Evolutionary conservation across 2,329 filamentous ascomycete genomes (phyloP), one percentile per base, ranked within the genome.

Genomic region (Fusarium sp.): DNA sequence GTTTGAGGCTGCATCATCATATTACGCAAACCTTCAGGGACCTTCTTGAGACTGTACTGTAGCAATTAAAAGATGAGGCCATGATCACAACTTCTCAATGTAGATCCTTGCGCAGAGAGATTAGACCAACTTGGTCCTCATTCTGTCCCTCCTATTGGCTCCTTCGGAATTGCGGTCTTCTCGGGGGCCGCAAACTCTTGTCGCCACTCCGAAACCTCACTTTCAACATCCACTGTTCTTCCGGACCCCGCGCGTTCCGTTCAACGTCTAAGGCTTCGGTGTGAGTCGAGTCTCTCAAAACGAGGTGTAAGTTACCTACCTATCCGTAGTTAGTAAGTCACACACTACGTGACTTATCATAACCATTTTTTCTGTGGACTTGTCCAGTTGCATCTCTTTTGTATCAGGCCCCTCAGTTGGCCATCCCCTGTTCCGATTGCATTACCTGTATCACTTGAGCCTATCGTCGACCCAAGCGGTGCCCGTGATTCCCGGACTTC

Each of bases 211-310:
- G 21, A 13, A 24, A 26, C 16, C 21, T 33, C 16, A 35, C 20
- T 8, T n/a, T 13, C 15, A 61, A 54, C 53, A 38, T 46, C 18
- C 21, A 16, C 24, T 13, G 16, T 39, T 48, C 24, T 44, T 37
- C n/a, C 68, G 72, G 72, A 67, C 33, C 66, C 68, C 70, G 72
- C 72, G 70, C 66, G 70, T 67, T 44, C 72, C 68, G 54, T 48
- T 53, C 23, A 53, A 44, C 26, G 18, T 24, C 7, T 8, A 10
- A 26, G 41, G 16, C 31, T 61, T 37, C 3, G 21, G 26, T 29
- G 48, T 43, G 48, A 52, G 46, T 49, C 18, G 38, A 21, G 24
- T 44, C 46, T 49, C 41, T 67, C 46, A 57, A 56, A 66, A 48
- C 48, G 31, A 41, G 50, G 33, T 62, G 63, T 56, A 64, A 66